Base-by-base conservation (phyloP, 805 yeast genomes). In the Wickerhamiella azymoides region DNA sequence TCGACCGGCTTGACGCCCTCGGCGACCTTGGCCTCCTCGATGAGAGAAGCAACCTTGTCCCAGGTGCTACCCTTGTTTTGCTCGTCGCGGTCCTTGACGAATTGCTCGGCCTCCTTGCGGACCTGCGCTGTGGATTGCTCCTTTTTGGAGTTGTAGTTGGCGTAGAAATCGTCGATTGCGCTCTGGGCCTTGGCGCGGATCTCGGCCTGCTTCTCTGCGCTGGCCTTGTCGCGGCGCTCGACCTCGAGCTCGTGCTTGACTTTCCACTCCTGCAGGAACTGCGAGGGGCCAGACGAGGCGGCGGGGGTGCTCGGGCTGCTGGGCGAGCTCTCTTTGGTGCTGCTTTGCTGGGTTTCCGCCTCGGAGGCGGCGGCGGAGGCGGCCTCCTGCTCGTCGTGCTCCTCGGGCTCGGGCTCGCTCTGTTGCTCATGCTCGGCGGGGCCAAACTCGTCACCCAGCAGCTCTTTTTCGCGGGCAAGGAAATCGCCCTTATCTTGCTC, bases 151-250 rank as follows among this genome's bases (percentile, higher is more conserved):
- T 84, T 86, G 70, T 89, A 89, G 59, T 79, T 80, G 56, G 84
- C 94, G 63, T 89, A 89, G 63, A 89, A 89, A 52, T 83, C 94
- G 61, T 89, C 96, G 57, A 86, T 76, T 45, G 85, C 79, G 60
- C 78, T 77, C 57, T 76, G 75, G 9, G 97, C 97, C 51, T 80
- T 79, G 43, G 75, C 73, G 47, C 80, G 73, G 48, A 85, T 71
- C 49, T 78, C 84, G 26, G 68, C 68, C 58, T 80, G 74, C 61
- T 76, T 81, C 54, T 74, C 67, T 17, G 66, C 67, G 54, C 81
- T 79, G 51, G 75, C 76, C 54, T 73, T 79, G 58, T 89, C 97
- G 59, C 94, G 75, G 57, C 83, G 76, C 45, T 73, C 68, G 50
- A 89, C 79, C 61, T 86, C 95, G 48, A 81, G 69, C 41, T 77